Base-by-base conservation (phyloP, 2,329 filamentous ascomycete genomes). In the Colletotrichum sublineola region DNA sequence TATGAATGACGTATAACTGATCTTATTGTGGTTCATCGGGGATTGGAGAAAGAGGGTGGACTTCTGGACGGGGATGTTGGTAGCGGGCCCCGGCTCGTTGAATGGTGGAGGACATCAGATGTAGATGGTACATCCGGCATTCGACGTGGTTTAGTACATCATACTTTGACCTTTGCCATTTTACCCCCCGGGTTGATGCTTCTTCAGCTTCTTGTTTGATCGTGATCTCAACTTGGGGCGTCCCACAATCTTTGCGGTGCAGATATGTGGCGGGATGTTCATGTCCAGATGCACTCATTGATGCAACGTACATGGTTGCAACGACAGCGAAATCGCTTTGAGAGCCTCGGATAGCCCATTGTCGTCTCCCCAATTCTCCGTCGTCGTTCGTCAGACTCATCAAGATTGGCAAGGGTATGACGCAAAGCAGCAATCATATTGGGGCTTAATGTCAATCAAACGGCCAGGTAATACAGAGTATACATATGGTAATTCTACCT, bases 351-450 rank as follows among this genome's bases (percentile, higher is more conserved):
- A 24, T n/a, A 55, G n/a, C 50, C 36, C 20, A 24, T 40, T 63
- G 38, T 31, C 36, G 46, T 46, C 14, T 6, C n/a, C 46, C 33
- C 8, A 15, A n/a, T 57, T 36, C 40, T 36, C 55, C 31, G 38
- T 64, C 53, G 33, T 58, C 38, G 46, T 61, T 64, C 53, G 53
- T 64, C 69, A 69, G 66, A 63, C 46, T 64, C 53, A 24, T 42
- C 65, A 40, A 44, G 60, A 33, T 40, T 44, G 53, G 31, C 38
- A 36, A 46, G 46, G 44, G 44, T 64, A 72, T 72, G 66, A 72
- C 69, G 69, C 66, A 72, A 64, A 56, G 64, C 31, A 69, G 36
- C 58, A 55, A 72, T 72, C 66, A 69, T 63, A 50, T 56, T 40
- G 33, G 64, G 44, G 57, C 50, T n/a, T 50, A 53, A 48, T 61